Evolutionary conservation across 495 filamentous ascomycete genomes (phyloP), one percentile per base, ranked within the genome.

Genomic region (Penicillium coffeae): DNA sequence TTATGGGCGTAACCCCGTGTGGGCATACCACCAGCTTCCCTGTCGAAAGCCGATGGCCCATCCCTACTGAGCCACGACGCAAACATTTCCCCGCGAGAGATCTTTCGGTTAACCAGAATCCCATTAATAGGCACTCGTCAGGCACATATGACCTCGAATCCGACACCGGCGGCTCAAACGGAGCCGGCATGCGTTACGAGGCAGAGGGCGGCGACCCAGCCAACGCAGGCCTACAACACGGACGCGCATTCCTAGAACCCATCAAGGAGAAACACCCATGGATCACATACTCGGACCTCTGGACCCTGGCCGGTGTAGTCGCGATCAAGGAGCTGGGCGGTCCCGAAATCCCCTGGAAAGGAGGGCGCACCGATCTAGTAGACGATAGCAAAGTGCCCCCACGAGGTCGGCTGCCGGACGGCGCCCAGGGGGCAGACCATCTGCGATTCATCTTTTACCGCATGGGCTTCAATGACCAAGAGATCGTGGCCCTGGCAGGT

Each of bases 131-230:
- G 76, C 80, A 85, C 66, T 77, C 77, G 34, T 62, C 81, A 0
- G 80, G 81, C 12, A 84, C 80, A 0, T 84, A 85, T 62, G 76
- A 81, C 58, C 64, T 68, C 18, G 68, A 71, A 33, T 73, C 77
- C 32, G 74, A 80, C 59, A 84, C 80, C 1, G 81, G 81, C 30
- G 80, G 81, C 18, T 81, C 75, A 8, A 84, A 84, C 54, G 80
- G 81, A 50, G 80, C 81, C 1, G 80, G 80, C 30, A 85, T 83
- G 80, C 75, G 80, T 8, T 84, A 82, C 56, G 80, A 85, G 66
- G 67, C 70, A 1, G 80, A 83, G 60, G 80, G 79, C 43, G 80
- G 80, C 47, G 80, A 85, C 55, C 80, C 81, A 1, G 75, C 80
- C 32, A 84, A 84, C 63, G 80, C 80, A 2, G 81, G 80, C 30